Percentiles rank a stretch among this genome's conserved stretches.
Conservation (phyloP, 2,329 filamentous ascomycete genomes). For the Fusarium sp. region DNA sequence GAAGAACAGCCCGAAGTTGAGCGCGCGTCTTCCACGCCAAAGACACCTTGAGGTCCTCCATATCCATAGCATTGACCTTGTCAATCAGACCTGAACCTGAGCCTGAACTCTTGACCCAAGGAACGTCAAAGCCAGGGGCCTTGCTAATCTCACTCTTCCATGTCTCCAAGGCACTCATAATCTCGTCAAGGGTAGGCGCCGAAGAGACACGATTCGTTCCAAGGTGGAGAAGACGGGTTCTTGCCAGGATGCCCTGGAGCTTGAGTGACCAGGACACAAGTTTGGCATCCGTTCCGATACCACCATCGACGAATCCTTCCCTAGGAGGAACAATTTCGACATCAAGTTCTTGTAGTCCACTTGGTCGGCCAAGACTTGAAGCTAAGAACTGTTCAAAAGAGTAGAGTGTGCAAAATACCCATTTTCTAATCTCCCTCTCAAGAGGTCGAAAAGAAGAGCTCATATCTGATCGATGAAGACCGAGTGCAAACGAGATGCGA, state of each 20-base stretch:
- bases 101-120: conserved; percentile 21
- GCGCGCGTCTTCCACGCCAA: conserved; percentile 42
- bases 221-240: conserved; percentile 38
- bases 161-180: background rate
- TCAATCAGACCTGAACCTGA: background rate
- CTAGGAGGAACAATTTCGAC: conserved; percentile 47
- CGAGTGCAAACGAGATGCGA: conserved; percentile 46
- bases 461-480: conserved; percentile 46
- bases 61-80: conserved; percentile 28
- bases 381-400: conserved; percentile 51
- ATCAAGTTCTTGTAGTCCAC: conserved; percentile 48
- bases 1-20: conserved; percentile 43
- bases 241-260: conserved; percentile 44
- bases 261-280: conserved; percentile 45
- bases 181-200: conserved; percentile 24
- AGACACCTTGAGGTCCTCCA: conserved; percentile 42
- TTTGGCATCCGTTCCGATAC: conserved; percentile 43
- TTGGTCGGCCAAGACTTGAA: conserved; percentile 49
- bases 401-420: conserved; percentile 52
- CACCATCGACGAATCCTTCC: conserved; percentile 42
- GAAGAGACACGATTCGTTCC: background rate
- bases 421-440: conserved; percentile 48
- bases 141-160: conserved; percentile 29
- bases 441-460: conserved; percentile 45
- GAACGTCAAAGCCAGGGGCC: conserved; percentile 21